Conservation (phyloP, 208 protist genomes). For the Acanthamoeba royreba region DNA sequence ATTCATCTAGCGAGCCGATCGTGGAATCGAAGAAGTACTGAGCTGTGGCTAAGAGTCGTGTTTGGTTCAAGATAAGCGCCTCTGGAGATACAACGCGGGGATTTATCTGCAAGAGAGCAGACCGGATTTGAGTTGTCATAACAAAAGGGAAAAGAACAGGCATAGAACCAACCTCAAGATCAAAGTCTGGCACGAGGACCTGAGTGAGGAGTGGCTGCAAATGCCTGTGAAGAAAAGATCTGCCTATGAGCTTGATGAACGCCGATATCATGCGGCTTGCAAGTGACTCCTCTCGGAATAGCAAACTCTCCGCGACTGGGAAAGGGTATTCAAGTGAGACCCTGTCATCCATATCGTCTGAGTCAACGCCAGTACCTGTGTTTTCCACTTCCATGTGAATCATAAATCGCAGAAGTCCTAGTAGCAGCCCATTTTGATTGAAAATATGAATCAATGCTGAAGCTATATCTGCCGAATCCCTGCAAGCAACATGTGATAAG, state of each 20-base stretch:
- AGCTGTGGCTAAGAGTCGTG: not conserved
- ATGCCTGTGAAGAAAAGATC: not conserved
- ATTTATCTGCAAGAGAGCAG: not conserved
- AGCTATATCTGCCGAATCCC: not conserved
- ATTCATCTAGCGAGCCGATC: not conserved
- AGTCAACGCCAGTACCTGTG: not conserved
- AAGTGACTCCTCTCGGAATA: slow-evolving; percentile 12
- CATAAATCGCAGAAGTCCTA: not conserved
- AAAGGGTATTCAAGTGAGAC: too few relatives aligned
- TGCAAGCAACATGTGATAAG: not conserved
- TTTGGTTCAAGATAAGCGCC: not conserved
- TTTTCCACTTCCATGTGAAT: slow-evolving; percentile 45
- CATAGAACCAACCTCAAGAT: not conserved
- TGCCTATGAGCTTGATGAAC: not conserved
- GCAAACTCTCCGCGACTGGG: not conserved
- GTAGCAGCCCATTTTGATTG: slow-evolving; percentile 6
- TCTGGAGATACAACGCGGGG: not conserved
- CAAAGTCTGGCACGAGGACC: slow-evolving; percentile 10
- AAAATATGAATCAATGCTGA: slow-evolving; percentile 26
- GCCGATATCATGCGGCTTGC: slow-evolving; percentile 17
- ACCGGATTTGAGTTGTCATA: not conserved
- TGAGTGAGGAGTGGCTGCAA: not conserved
- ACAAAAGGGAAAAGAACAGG: not conserved
- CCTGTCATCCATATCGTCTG: not conserved
- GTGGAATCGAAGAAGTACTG: slow-evolving; percentile 1